These are phyloP conservation scores for Hirschioporus abietinus DNA, from an alignment of 768 basidiomycete genomes.

Conservation along the genomic window DNA sequence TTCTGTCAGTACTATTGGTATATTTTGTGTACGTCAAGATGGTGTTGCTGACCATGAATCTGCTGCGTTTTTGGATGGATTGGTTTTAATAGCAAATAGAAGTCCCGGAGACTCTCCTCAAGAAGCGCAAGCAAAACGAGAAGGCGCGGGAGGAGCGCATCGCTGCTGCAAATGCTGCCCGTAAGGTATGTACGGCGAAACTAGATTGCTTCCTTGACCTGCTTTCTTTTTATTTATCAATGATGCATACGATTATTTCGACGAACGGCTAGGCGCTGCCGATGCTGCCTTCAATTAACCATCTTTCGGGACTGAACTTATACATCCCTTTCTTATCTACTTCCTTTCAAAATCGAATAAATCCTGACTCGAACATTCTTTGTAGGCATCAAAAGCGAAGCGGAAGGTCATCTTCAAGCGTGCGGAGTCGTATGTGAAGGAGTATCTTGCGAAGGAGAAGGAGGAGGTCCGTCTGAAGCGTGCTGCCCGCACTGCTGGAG, in stretches of 20 bases:
- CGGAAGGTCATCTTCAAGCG: conserved; percentile 99
- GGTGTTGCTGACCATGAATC: conserved; percentile 3
- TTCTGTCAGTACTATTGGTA: conserved; percentile 31
- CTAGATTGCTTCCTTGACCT: conserved; percentile 5
- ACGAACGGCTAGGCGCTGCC: conserved; percentile 71
- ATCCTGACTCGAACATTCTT: conserved; percentile 10
- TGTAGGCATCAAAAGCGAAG: conserved; percentile 81
- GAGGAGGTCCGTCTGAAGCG: conserved; percentile 96
- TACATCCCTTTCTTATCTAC: conserved; percentile 13
- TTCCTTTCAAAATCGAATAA: conserved; percentile 12
- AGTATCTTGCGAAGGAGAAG: conserved; percentile 87
- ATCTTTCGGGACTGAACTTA: conserved; percentile 87
- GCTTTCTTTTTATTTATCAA: conserved; percentile 26
- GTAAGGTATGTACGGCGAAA: conserved; percentile 60
- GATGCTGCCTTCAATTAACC: conserved; percentile 85
- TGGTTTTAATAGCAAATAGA: conserved; percentile 63
- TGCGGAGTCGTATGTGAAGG: conserved; percentile 96
- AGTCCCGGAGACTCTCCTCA: conserved; percentile 99
- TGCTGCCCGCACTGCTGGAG: conserved; percentile 83
- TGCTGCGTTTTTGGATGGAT: conserved; percentile 14
- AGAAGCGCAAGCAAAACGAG: conserved; percentile 98
- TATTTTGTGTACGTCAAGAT: neutral
- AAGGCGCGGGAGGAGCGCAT: conserved; percentile 93
- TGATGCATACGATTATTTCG: conserved; percentile 84
- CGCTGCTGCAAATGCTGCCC: conserved; percentile 73